Evolutionary conservation across 2,329 filamentous ascomycete genomes (phyloP), one percentile per base, ranked within the genome.

Genomic region (Paradendryphiella salina): DNA sequence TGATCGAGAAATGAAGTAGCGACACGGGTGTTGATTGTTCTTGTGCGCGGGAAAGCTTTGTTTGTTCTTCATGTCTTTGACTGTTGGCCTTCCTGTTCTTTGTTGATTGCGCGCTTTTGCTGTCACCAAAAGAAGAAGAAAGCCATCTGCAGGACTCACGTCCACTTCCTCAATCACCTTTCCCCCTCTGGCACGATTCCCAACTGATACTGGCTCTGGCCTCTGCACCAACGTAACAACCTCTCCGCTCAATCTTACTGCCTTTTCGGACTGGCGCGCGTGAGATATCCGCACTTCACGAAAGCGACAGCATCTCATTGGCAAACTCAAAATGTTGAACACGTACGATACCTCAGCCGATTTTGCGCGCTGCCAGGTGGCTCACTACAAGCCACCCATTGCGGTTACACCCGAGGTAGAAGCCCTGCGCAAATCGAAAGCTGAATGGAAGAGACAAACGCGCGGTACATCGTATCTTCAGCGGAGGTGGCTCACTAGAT

Each of bases 401-500:
- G 34, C 49, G 2, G 15, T 46, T 0, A 56, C 45, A n/a, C 8
- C 52, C 0, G 64, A 66, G 29, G 1, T 17, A 5, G 42, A 59
- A 5, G 40, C 56, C 0, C 26, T 63, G 1, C 14, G 23, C 4
- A 42, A 17, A 2, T 5, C 64, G 1, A 59, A 59, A 37, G 58
- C 1, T 0, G 52, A 53, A 17, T 61, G 52, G 61, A 43, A 46
- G 2, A n/a, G 10, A 1, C 34, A 46, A 5, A 20, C 31, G 2
- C 23, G n/a, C 2, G 29, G 28, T 9, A 7, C 21, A 10, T 20
- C 38, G 90, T 56, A 74, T 94, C 0, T 95, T 90, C 63, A 90
- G 86, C 58, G 90, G 90, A 0, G 86, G 87, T 14, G 89, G 90
- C 0, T 90, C 86, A 44, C 84, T 94, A 43, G 89, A 89, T 4